Conservation (phyloP, 176 grass and related monocot genomes). For the Hordeum marinum region DNA sequence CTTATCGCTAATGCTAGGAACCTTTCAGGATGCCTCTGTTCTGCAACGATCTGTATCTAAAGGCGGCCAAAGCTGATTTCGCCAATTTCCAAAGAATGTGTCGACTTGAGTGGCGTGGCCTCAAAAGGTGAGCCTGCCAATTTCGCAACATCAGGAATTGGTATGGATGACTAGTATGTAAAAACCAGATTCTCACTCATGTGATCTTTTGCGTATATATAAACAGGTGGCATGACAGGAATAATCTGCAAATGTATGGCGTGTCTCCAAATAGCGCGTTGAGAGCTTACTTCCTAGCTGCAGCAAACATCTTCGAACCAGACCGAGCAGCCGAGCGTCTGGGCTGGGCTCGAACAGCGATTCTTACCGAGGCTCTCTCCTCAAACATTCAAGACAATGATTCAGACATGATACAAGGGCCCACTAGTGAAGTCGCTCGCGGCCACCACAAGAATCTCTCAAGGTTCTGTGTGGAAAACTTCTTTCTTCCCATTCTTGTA, state of each 20-base stretch:
- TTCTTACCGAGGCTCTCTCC: constrained; percentile 26
- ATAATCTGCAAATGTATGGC: neutral
- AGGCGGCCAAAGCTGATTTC: constrained; percentile 53
- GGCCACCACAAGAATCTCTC: neutral
- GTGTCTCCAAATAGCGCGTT: neutral
- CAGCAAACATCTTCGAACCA: constrained; percentile 50
- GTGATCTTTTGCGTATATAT: neutral
- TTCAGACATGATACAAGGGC: neutral
- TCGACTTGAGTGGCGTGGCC: constrained; percentile 38
- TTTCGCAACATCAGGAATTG: neutral
- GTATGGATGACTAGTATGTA: too few relatives aligned
- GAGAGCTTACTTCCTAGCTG: constrained; percentile 49
- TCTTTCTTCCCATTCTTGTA: too few relatives aligned
- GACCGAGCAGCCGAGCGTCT: constrained; percentile 29
- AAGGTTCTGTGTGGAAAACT: neutral
- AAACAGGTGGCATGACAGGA: constrained; percentile 49
- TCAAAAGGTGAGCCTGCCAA: constrained; percentile 22
- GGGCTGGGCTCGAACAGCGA: constrained; percentile 27
- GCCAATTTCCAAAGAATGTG: constrained; percentile 34
- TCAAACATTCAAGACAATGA: neutral
- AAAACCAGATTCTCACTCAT: neutral
- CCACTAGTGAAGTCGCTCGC: neutral
- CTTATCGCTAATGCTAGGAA: too few relatives aligned
- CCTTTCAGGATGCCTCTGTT: constrained; percentile 45
- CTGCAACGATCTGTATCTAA: constrained; percentile 43